phyloP scores from a whole-genome alignment of 2,329 filamentous ascomycete genomes.

The Aureobasidium sp. region DNA sequence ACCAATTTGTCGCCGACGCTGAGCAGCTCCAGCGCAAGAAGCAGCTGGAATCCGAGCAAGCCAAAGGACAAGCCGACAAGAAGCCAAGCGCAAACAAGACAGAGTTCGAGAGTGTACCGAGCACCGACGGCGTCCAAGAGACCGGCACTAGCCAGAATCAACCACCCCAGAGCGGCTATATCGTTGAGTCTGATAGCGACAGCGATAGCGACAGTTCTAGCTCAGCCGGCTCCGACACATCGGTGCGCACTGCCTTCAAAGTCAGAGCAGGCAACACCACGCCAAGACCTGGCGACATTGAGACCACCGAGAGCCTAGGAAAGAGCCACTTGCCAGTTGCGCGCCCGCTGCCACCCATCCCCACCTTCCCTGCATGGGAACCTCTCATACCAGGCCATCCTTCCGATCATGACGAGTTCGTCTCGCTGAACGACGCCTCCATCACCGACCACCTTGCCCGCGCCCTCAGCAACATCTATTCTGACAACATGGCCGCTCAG shows the following conservation, averaged over 20 bases:
- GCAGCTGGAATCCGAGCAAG: not conserved
- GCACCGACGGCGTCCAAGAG: not conserved
- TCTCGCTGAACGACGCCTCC: slow-evolving; percentile 4
- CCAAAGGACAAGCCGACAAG: not conserved
- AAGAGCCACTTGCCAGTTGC: not conserved
- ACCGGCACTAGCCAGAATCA: not conserved
- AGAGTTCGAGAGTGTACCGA: not conserved
- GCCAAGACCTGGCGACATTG: not conserved
- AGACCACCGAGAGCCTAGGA: not conserved
- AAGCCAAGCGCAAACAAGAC: not conserved
- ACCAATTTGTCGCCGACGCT: not conserved
- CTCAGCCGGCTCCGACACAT: not conserved
- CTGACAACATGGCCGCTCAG: slow-evolving; percentile 17
- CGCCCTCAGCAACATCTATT: not conserved
- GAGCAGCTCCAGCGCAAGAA: not conserved
- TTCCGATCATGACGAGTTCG: not conserved
- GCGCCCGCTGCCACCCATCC: not conserved
- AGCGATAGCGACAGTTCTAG: not conserved
- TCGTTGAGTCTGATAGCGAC: not conserved
- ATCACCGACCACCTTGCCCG: slow-evolving; percentile 1
- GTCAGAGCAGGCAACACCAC: not conserved
- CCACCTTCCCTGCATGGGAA: not conserved
- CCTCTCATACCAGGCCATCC: not conserved
- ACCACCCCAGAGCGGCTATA: not conserved
- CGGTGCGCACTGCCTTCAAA: not conserved